Conservation (phyloP, 169 alveolate species). For the Babesia gibsoni region DNA sequence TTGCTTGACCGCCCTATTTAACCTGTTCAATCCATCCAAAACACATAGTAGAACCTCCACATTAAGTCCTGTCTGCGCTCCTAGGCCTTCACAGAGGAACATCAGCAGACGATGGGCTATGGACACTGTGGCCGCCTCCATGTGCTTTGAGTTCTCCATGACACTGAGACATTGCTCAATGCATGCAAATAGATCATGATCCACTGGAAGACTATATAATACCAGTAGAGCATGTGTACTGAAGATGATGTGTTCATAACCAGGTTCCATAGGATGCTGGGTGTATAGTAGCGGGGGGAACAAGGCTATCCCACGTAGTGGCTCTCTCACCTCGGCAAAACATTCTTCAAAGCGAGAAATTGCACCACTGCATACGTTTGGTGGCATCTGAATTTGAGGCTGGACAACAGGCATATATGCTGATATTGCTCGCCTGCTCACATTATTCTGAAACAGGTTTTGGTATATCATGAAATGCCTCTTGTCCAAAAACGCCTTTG, state of each 20-base stretch:
- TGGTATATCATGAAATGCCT: constrained; percentile 24
- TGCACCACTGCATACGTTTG: constrained; percentile 20
- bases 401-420: background rate
- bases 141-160: constrained; percentile 46
- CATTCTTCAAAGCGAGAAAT: constrained; percentile 68
- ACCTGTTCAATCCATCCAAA: constrained; percentile 45
- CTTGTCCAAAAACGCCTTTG: constrained; percentile 21
- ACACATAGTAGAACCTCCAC: constrained; percentile 60
- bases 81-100: constrained; percentile 62
- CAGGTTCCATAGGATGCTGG: constrained; percentile 41
- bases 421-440: background rate
- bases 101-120: constrained; percentile 50
- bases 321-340: constrained; percentile 70
- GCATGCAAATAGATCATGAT: constrained; percentile 60
- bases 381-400: background rate
- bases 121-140: constrained; percentile 50
- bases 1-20: constrained; percentile 59
- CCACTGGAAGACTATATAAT: constrained; percentile 58
- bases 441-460: constrained; percentile 8
- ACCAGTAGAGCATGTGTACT: constrained; percentile 62
- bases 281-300: constrained; percentile 69
- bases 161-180: constrained; percentile 46
- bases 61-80: constrained; percentile 53
- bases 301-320: constrained; percentile 69
- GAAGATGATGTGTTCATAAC: constrained; percentile 37